Evolutionary conservation across 768 basidiomycete genomes (phyloP), one percentile per base, ranked within the genome.

Genomic region (Auricularia cornea): DNA sequence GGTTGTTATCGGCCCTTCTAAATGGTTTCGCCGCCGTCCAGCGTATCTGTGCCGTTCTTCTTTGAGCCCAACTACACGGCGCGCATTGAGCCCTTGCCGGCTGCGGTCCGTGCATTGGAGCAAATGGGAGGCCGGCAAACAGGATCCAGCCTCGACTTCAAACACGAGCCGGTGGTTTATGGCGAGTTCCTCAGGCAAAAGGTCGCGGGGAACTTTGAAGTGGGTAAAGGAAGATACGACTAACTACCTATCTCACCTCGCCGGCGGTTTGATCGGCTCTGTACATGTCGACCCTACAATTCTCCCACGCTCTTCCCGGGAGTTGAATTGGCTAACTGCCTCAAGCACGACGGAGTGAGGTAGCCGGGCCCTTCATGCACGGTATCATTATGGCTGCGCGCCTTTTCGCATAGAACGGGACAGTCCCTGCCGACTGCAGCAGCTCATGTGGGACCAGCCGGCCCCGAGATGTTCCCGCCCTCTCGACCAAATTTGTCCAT

Each of bases 21-120:
- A 38, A 31, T 29, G 10, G 52, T 35, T 56, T 35, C 40, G 3
- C 26, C 20, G 20, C 32, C 51, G 29, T 56, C 6, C 63, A 92
- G 90, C 10, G 54, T 57, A 29, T 57, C 54, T 4, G 81, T 95
- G 23, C 94, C 94, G 0, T 96, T 96, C 76, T 97, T 97, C 80
- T 96, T 90, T 66, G 94, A 96, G 72, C 94, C 94, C 0, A 92
- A 90, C 63, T 93, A 92, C 69, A 78, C 86, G 64, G 89, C 93
- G 0, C 63, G 77, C 2, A 76, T 97, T 57, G 74, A 79, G 66
- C 89, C 92, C 1, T 75, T 95, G 5, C 77, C 78, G 3, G 85
- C 86, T 5, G 86, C 84, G 0, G 69, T 80, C 30, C 81, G 86
- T 35, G 68, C 81, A 11, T 78, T 77, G 62, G 68, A 73, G 31